These are phyloP conservation scores for Xylariaceae sp. DNA, from an alignment of 2,329 filamentous ascomycete species.

Conservation along the genomic window DNA sequence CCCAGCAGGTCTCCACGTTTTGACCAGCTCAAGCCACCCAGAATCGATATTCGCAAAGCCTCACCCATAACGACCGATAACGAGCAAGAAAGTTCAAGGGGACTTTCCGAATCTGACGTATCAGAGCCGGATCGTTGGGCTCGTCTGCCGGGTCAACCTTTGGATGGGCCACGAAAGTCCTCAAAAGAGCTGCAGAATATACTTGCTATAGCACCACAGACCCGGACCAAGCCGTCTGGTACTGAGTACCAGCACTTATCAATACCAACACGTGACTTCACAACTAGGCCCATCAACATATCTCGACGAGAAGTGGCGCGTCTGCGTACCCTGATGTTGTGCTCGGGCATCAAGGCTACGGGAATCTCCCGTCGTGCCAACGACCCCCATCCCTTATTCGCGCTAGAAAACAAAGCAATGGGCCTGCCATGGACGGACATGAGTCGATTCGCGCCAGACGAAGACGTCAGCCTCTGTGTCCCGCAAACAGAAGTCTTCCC, in stretches of 20 bases:
- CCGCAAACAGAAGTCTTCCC: slow-evolving; percentile 47
- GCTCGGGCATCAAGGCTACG: slow-evolving; percentile 84
- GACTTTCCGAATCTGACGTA: slow-evolving; percentile 32
- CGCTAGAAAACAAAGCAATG: slow-evolving; percentile 23
- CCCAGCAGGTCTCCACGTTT: slow-evolving; percentile 44
- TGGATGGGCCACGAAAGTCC: slow-evolving; percentile 31
- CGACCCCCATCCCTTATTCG: slow-evolving; percentile 39
- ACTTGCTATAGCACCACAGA: slow-evolving; percentile 24
- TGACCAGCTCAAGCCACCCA: slow-evolving; percentile 48
- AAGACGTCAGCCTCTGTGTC: slow-evolving; percentile 34
- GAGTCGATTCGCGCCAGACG: slow-evolving; percentile 36
- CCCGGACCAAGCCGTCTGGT: slow-evolving; percentile 9
- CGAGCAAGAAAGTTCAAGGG: slow-evolving; percentile 16
- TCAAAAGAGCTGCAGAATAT: slow-evolving; percentile 38
- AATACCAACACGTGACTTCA: slow-evolving; percentile 43
- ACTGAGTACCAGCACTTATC: slow-evolving; percentile 44
- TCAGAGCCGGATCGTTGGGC: slow-evolving; percentile 40
- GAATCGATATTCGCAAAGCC: slow-evolving; percentile 45
- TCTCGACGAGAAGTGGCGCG: slow-evolving; percentile 75
- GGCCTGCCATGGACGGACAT: slow-evolving; percentile 44
- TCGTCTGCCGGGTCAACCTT: slow-evolving; percentile 23
- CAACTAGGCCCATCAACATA: slow-evolving; percentile 41
- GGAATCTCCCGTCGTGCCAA: slow-evolving; percentile 70
- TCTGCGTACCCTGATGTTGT: slow-evolving; percentile 72
- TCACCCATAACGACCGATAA: slow-evolving; percentile 37